Percentiles rank a stretch among this genome's conserved stretches.
Evolutionary conservation across 768 basidiomycete species (phyloP).

Genomic region (Trametes sanguinea): DNA sequence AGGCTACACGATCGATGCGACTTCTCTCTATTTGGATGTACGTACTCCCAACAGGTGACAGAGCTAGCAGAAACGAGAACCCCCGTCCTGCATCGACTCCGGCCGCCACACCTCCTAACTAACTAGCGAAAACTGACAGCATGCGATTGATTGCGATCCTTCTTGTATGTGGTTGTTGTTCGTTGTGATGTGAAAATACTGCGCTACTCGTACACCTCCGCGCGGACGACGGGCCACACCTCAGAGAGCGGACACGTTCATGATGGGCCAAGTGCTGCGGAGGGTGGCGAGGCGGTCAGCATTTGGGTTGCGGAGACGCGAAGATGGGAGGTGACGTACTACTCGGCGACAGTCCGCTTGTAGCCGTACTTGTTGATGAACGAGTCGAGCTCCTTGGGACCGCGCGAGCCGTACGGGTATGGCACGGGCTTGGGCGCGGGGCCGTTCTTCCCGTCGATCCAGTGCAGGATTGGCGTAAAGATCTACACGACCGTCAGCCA

Average conservation of each 20-base stretch:
- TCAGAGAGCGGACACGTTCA: slow-evolving; percentile 62
- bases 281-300: slow-evolving; percentile 3
- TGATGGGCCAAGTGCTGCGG: slow-evolving; percentile 71
- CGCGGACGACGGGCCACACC: not conserved
- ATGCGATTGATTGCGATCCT: not conserved
- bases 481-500: slow-evolving; percentile 51
- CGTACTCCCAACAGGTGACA: too few species aligned
- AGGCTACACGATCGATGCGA: too few species aligned
- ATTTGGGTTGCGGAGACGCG: slow-evolving; percentile 15
- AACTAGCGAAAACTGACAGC: not conserved
- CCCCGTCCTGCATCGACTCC: too few species aligned
- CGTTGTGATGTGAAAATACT: not conserved
- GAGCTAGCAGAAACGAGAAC: too few species aligned
- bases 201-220: slow-evolving; percentile 23
- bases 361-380: slow-evolving; percentile 81
- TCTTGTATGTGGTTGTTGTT: not conserved
- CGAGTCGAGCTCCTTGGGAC: slow-evolving; percentile 79
- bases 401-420: slow-evolving; percentile 94
- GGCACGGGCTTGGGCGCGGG: slow-evolving; percentile 65
- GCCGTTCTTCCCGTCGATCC: slow-evolving; percentile 84
- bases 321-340: slow-evolving; percentile 55
- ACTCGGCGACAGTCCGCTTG: slow-evolving; percentile 63
- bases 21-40: too few species aligned
- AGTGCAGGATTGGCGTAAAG: slow-evolving; percentile 92
- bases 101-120: too few species aligned